A percentile compares a stretch with the other conserved stretches of the same genome.
These are phyloP conservation scores for Wickerhamiella galacta DNA, from an alignment of 805 yeast genomes.

Conservation along the genomic window DNA sequence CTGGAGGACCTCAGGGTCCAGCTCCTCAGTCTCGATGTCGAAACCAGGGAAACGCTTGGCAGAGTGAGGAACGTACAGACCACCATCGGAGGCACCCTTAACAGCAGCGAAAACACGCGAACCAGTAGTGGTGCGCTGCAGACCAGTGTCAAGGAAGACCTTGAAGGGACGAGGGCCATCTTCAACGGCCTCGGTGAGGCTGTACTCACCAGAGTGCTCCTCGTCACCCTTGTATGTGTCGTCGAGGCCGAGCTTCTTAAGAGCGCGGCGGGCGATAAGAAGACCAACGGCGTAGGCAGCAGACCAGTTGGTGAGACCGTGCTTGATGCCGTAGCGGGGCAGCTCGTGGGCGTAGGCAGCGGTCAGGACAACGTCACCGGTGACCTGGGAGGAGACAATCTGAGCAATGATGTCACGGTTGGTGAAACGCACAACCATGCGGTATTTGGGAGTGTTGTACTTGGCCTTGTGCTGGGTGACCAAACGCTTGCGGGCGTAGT, in stretches of 20 bases:
- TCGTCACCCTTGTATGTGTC: conserved; percentile 98
- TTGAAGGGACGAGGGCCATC: conserved; percentile 99
- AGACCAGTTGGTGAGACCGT: conserved; percentile 99
- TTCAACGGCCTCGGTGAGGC: conserved; percentile 97
- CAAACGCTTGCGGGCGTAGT: conserved; percentile 99
- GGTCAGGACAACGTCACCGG: conserved; percentile 89
- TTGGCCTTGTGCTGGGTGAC: conserved; percentile 99
- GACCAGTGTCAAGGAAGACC: conserved; percentile 97
- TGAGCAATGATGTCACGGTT: conserved; percentile 98
- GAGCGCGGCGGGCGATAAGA: conserved; percentile 96
- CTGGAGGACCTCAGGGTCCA: conserved; percentile 93
- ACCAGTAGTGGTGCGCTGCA: conserved; percentile 99
- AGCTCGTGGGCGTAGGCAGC: conserved; percentile 99
- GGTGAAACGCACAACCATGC: conserved; percentile 99
- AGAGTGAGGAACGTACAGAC: conserved; percentile 97
- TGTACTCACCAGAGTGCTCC: conserved; percentile 98
- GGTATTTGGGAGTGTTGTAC: conserved; percentile 98
- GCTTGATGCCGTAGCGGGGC: conserved; percentile 92
- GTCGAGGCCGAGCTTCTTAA: conserved; percentile 93
- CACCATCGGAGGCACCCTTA: conserved; percentile 99
- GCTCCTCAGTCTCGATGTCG: conserved; percentile 97
- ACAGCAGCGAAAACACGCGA: conserved; percentile 98
- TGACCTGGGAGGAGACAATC: conserved; percentile 88
- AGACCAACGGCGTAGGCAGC: conserved; percentile 99
- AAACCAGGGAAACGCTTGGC: conserved; percentile 99